These are phyloP conservation scores for Coffea humblotiana DNA, from an alignment of 305 asterid species.

Conservation along the genomic window DNA sequence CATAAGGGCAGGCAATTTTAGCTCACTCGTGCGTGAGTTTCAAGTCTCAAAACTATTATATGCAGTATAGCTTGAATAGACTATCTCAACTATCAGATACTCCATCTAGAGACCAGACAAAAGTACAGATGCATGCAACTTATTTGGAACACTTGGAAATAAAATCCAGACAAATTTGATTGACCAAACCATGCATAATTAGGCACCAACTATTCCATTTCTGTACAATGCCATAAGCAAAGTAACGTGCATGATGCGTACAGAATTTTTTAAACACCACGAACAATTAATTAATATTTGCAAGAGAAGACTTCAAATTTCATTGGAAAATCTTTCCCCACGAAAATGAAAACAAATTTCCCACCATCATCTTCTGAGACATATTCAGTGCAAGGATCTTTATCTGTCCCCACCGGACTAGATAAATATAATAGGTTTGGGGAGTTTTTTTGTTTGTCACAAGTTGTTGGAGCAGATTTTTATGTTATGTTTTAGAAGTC, in stretches of 20 bases:
- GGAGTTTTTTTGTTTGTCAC: no score
- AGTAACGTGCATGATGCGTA: conserved; percentile 1
- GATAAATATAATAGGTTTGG: no score
- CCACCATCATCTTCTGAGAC: not conserved
- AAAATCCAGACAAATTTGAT: not conserved
- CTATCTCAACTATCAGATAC: not conserved
- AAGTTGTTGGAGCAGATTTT: not conserved
- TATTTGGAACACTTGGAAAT: not conserved
- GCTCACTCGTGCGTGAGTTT: no score
- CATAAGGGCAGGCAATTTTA: no score
- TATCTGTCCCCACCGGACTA: not conserved
- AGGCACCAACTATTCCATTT: conserved; percentile 15
- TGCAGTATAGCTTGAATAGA: not conserved
- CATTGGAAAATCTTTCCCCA: not conserved
- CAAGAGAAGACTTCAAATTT: not conserved
- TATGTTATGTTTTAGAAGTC: not conserved
- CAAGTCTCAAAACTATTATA: not conserved
- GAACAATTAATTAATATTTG: not conserved
- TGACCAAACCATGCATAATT: not conserved
- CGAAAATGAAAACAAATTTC: not conserved
- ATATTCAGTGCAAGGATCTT: not conserved
- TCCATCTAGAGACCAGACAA: conserved; percentile 10
- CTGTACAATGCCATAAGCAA: not conserved
- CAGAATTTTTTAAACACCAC: not conserved
- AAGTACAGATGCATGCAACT: conserved; percentile 3